These are phyloP conservation scores for Taxillus chinensis DNA, from an alignment of 164 flowering plant species.

Conservation along the genomic window DNA sequence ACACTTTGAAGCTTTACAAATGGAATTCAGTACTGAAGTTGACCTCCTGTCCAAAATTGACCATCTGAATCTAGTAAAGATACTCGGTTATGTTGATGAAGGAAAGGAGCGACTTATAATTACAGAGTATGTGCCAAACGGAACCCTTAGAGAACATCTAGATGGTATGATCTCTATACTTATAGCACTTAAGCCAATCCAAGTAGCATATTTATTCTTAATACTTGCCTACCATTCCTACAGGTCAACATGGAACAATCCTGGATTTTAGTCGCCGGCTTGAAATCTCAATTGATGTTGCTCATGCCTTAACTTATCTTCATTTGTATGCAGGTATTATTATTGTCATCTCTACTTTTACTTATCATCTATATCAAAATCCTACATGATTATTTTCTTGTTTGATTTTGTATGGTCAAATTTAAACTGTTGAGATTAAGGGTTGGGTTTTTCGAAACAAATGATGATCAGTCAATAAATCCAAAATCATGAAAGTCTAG, in stretches of 20 bases:
- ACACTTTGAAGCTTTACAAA: constrained; percentile 39
- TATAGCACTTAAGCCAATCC: not conserved
- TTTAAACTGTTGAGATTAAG: too few relatives aligned
- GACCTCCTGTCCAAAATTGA: constrained; percentile 86
- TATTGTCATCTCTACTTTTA: not conserved
- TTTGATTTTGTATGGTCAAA: too few relatives aligned
- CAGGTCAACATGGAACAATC: constrained; percentile 55
- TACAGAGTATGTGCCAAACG: constrained; percentile 84
- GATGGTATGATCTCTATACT: constrained; percentile 57
- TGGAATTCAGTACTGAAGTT: constrained; percentile 87
- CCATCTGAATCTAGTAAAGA: constrained; percentile 78
- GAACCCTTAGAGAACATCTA: constrained; percentile 90
- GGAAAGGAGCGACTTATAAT: constrained; percentile 82
- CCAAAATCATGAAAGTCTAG: too few relatives aligned
- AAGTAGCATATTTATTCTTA: not conserved
- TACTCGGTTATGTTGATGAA: constrained; percentile 83
- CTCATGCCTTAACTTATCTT: constrained; percentile 89
- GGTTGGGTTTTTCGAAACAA: too few relatives aligned
- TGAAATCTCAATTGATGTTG: constrained; percentile 81
- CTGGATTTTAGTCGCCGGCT: constrained; percentile 88
- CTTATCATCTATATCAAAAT: too few relatives aligned
- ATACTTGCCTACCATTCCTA: constrained; percentile 8
- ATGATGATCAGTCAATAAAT: too few relatives aligned
- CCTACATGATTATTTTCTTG: too few relatives aligned
- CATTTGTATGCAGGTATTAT: constrained; percentile 64